Evolutionary conservation across 495 filamentous ascomycete species (phyloP).

Genomic region (Penicillium longicatenatum): DNA sequence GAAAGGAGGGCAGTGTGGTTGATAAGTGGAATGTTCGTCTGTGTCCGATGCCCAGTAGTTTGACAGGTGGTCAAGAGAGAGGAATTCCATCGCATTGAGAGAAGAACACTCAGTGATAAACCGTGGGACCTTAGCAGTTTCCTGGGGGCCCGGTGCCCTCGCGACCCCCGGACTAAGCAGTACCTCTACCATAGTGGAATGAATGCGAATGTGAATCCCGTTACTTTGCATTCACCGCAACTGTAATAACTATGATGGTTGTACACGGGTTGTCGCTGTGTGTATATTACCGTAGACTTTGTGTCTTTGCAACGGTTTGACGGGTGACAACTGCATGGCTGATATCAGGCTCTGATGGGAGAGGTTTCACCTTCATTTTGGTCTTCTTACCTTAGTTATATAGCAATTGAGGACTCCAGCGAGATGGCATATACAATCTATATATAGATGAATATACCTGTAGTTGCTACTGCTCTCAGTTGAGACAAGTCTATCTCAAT

Average conservation of each 20-base stretch:
- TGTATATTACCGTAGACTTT: slow-evolving; percentile 25
- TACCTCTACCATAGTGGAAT: slow-evolving; percentile 20
- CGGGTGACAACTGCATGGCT: slow-evolving; percentile 35
- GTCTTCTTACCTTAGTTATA: neutral
- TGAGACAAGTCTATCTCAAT: neutral
- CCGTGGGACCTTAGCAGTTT: neutral
- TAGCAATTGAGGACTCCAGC: neutral
- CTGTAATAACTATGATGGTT: slow-evolving; percentile 15
- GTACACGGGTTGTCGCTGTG: slow-evolving; percentile 34
- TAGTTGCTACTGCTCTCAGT: neutral
- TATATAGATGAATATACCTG: neutral
- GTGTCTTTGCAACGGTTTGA: slow-evolving; percentile 17
- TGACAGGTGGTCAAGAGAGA: neutral
- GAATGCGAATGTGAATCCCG: neutral
- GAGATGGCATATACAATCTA: neutral
- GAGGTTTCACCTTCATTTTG: slow-evolving; percentile 30
- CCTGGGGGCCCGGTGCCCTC: slow-evolving; percentile 13
- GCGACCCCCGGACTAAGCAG: slow-evolving; percentile 13
- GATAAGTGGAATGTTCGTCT: neutral
- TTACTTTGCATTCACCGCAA: slow-evolving; percentile 25
- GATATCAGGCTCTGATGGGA: slow-evolving; percentile 28
- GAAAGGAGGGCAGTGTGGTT: neutral
- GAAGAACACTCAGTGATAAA: slow-evolving; percentile 8
- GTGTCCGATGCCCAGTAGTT: neutral
- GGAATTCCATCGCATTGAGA: neutral